Conservation (phyloP, 176 grass and related monocot genomes). For the Rhipidocladum racemiflorum region DNA sequence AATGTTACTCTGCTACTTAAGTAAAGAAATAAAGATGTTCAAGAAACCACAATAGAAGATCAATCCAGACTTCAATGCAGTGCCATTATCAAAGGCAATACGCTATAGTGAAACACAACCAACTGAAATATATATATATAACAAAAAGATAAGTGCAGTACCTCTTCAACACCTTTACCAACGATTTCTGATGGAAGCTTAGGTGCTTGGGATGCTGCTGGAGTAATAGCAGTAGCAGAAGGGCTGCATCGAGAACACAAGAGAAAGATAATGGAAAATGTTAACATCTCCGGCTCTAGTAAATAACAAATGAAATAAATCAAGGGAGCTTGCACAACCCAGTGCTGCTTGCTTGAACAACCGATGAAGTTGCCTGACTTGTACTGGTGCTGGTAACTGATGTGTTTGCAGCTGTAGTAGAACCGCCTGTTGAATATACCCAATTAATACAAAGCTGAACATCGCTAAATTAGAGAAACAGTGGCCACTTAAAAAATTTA, state of each 20-base stretch:
- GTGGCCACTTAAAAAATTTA: background rate
- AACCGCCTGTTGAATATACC: conserved; percentile 44
- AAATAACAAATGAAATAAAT: conserved; percentile 24
- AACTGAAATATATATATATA: background rate
- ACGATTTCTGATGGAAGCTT: conserved; percentile 94
- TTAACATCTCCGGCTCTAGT: conserved; percentile 10
- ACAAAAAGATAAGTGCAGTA: conserved; percentile 27
- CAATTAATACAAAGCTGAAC: background rate
- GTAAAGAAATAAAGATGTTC: conserved; percentile 8
- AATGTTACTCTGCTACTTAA: background rate
- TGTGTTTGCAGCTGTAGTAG: conserved; percentile 46
- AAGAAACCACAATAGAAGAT: background rate
- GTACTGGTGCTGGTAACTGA: conserved; percentile 42
- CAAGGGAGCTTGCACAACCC: conserved; percentile 54
- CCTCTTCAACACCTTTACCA: conserved; percentile 93
- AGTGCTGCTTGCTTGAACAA: conserved; percentile 62
- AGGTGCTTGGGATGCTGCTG: conserved; percentile 51
- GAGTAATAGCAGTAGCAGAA: conserved; percentile 47
- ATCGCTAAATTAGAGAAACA: background rate
- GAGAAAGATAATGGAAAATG: background rate
- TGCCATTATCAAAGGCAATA: background rate
- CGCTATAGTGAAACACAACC: background rate
- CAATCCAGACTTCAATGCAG: background rate
- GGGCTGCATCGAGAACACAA: conserved; percentile 40
- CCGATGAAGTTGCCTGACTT: conserved; percentile 60